Percentiles rank a stretch among this genome's conserved stretches.
Conservation (phyloP, 192 early-diverging fungal genomes). For the Coemansia asiatica region DNA sequence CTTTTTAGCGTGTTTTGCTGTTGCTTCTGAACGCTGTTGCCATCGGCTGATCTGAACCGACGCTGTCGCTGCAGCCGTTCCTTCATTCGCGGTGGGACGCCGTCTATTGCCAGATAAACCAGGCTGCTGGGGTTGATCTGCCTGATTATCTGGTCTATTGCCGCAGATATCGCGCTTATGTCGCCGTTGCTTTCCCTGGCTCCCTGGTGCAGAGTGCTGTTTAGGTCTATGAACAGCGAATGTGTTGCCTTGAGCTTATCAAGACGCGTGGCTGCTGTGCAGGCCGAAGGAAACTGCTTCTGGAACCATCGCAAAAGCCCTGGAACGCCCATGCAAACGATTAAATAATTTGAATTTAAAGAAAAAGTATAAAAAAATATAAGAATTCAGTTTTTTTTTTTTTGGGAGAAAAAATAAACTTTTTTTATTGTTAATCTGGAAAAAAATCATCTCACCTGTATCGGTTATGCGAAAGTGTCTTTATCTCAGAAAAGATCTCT, state of each 20-base stretch:
- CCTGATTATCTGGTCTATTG: conserved; percentile 23
- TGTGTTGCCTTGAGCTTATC: conserved; percentile 15
- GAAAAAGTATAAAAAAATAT: too few species aligned
- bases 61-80: conserved; percentile 96
- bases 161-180: conserved; percentile 13
- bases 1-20: conserved; percentile 47
- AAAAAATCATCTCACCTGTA: neutral
- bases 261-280: conserved; percentile 18
- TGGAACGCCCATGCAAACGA: conserved; percentile 32
- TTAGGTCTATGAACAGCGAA: conserved; percentile 48
- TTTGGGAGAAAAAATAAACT: neutral
- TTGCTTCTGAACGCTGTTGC: neutral
- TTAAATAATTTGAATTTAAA: neutral
- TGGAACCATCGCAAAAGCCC: conserved; percentile 49
- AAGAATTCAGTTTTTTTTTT: neutral
- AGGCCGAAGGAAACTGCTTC: conserved; percentile 37
- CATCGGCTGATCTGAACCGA: conserved; percentile 59
- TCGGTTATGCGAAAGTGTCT: conserved; percentile 12
- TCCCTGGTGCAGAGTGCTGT: conserved; percentile 39
- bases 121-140: conserved; percentile 77
- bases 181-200: conserved; percentile 28
- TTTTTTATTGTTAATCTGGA: neutral
- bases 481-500: conserved; percentile 67
- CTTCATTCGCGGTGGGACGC: conserved; percentile 94
- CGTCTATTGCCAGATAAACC: conserved; percentile 91